phyloP scores from a whole-genome alignment of 805 yeast species.

The Priceomyces fermenticarens region DNA sequence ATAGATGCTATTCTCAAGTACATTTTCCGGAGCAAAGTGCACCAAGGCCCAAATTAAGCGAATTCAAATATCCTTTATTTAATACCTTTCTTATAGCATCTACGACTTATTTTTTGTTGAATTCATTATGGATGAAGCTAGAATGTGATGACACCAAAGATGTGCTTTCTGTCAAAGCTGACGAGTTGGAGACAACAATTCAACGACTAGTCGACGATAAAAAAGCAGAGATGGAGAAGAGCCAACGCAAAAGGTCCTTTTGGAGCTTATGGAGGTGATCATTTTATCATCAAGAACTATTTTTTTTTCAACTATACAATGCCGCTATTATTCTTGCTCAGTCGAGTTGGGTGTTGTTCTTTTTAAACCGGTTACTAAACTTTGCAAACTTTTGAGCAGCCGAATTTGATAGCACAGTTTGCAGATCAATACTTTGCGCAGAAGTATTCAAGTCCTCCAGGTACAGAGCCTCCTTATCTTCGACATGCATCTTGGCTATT shows the following conservation, averaged over 20 bases:
- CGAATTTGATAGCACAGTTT: constrained; percentile 20
- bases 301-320: not conserved
- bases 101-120: constrained; percentile 33
- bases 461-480: constrained; percentile 6
- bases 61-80: constrained; percentile 34
- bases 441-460: constrained; percentile 10
- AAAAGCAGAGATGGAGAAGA: constrained; percentile 15
- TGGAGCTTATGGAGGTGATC: constrained; percentile 17
- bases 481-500: constrained; percentile 48
- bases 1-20: constrained; percentile 5
- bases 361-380: constrained; percentile 26
- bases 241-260: constrained; percentile 12
- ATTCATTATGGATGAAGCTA: constrained; percentile 28
- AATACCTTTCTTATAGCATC: constrained; percentile 40
- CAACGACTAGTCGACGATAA: constrained; percentile 28
- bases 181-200: constrained; percentile 19
- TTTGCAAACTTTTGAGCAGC: constrained; percentile 32
- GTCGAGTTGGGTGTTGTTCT: constrained; percentile 5
- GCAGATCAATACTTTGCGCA: constrained; percentile 11
- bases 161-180: constrained; percentile 14
- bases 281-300: not conserved
- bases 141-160: constrained; percentile 26
- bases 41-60: constrained; percentile 29
- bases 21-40: constrained; percentile 6
- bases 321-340: not conserved